Evolutionary conservation across 257 asterid genomes (phyloP), one percentile per base, ranked within the genome.

Genomic region (Verbascum thapsus): DNA sequence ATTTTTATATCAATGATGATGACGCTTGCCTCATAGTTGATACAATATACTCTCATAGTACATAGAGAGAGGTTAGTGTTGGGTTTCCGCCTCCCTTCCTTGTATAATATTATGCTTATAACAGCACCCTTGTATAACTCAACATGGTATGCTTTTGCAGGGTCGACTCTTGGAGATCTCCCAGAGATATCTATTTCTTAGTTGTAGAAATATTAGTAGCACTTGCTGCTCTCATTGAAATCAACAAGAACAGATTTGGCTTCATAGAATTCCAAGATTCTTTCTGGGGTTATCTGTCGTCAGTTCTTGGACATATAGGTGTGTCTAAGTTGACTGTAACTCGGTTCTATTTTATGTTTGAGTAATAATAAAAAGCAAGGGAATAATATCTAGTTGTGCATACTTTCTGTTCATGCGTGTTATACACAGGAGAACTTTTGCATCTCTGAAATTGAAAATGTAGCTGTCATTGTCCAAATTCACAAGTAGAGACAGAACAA

Each of bases 291-390:
- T 72, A 64, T 57, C 60, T 84, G 68, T 73, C 80, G 22, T 82
- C 80, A 17, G 73, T 79, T 72, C 66, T 75, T 73, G 83, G 79
- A 72, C 79, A 76, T 55, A 78, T 88, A 83, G 94, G 96, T 85
- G 12, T 7, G 80, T 70, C 44, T 64, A 68, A 63, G 55, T 74
- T 63, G 44, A 53, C 38, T 48, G 17, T 63, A 20, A 48, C 17
- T 66, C 44, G 16, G 37, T 34, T 45, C 64, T 6, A 15, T 49
- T 73, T 45, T 34, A 7, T 4, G 41, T 39, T 15, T 43, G 40
- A 37, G 18, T 56, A 56, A 51, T 39, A 51, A 23, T 47, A 53
- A 23, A 38, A 17, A 37, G 20, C 23, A 1, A 49, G 20, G 20
- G 7, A 59, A 58, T 12, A n/a, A 30, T 11, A 38, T 10, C 19